phyloP scores from a whole-genome alignment of 129 eudicot species.

The Rutidosis leptorrhynchoides region DNA sequence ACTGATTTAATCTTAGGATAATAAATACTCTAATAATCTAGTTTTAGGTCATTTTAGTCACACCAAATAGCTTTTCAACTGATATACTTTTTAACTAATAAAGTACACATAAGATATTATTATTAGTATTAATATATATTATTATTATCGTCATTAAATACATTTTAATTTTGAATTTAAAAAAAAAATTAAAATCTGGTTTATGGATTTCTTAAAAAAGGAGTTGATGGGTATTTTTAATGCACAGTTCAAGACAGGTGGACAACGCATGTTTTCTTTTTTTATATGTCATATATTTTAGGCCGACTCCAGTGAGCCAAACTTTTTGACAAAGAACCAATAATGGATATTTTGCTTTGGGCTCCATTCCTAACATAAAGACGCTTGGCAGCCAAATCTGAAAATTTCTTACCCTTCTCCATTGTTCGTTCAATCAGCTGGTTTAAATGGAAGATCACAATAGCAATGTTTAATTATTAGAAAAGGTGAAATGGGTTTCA shows the following conservation, averaged over 20 bases:
- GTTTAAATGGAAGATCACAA: neutral
- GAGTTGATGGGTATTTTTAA: neutral
- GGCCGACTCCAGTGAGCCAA: conserved; percentile 78
- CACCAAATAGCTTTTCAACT: too few species aligned
- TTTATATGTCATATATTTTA: conserved; percentile 69
- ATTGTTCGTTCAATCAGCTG: conserved; percentile 86
- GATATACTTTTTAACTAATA: too few species aligned
- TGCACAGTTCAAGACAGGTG: neutral
- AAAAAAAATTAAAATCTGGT: too few species aligned
- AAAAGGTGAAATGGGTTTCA: neutral
- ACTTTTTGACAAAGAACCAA: conserved; percentile 59
- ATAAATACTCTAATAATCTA: too few species aligned
- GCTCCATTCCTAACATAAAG: conserved; percentile 62
- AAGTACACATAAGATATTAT: too few species aligned
- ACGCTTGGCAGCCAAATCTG: conserved; percentile 88
- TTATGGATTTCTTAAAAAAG: too few species aligned
- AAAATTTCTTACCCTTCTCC: conserved; percentile 72
- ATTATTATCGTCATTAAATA: too few species aligned
- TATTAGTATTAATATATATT: too few species aligned
- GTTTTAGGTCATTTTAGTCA: too few species aligned
- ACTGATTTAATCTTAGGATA: too few species aligned
- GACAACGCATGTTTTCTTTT: neutral
- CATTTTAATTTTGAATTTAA: too few species aligned
- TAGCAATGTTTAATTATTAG: neutral
- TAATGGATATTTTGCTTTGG: conserved; percentile 49